Evolutionary conservation across 2,329 filamentous ascomycete species (phyloP), one percentile per base, ranked within the genome.

Genomic region (Metarhizium anisopliae): DNA sequence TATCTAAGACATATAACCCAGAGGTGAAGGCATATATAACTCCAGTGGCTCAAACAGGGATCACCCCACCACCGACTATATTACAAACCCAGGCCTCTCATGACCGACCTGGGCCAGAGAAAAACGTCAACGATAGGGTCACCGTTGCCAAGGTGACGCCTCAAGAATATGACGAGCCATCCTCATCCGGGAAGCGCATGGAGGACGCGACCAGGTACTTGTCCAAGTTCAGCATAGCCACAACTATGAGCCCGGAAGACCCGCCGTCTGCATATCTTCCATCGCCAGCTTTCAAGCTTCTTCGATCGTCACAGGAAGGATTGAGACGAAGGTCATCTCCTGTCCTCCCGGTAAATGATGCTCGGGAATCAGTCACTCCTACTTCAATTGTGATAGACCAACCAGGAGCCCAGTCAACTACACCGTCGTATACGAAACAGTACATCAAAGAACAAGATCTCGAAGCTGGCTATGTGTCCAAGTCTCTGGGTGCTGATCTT

Each of bases 271-370:
- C 32, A n/a, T 47, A 54, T 32, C 36, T 52, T 8, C 52, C 50
- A 8, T 52, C 59, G 4, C 56, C 57, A 30, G 45, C 53, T 36
- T 52, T 50, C 10, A 4, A 47, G 51, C 5, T 56, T 47, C 47
- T 50, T 38, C 55, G 54, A 18, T 52, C 52, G 50, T 56, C 65
- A 35, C 52, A 62, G 53, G 64, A 67, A 14, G 69, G 64, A 50
- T 62, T 62, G 18, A 74, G 75, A 60, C 74, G 77, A 18, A 73
- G 71, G 52, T 81, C 78, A 3, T 82, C 79, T 16, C 77, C 77
- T 2, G 70, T 81, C 2, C 67, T 82, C 47, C 77, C 78, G 7
- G 57, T 66, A 14, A 35, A 51, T 25, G 50, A 52, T 6, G 11
- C 14, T n/a, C 40, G 51, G 14, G 53, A 52, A 42, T 53, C 51